Base-by-base conservation (phyloP, 1,284 basidiomycete genomes). In the Tylopilus orsonianus region DNA sequence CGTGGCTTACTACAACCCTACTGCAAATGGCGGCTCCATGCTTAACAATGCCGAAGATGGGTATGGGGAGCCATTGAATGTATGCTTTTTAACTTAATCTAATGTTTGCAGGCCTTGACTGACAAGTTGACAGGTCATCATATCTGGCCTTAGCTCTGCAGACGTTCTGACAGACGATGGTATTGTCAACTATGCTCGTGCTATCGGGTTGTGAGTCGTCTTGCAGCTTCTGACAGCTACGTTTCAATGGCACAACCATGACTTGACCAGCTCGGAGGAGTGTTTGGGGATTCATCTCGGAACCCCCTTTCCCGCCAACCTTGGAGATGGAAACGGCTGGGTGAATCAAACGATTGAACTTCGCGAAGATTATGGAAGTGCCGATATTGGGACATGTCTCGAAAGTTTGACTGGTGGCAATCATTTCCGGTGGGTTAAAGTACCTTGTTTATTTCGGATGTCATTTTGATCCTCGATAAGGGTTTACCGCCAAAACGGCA, bases 361-460 rank as follows among this genome's bases (percentile, higher is more conserved):
- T 44, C 79, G 85, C 33, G 70, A 83, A 57, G 81, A 85, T 58
- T 86, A 70, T 51, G 78, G 76, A 3, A 54, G 71, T 55, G 26
- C 75, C 0, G 54, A 55, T 16, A 8, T 72, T 8, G 85, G 82
- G 14, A 85, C 81, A 12, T 86, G 85, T 55, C 60, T 82, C 12
- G 83, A 86, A 64, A 78, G 70, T 49, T 62, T 83, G 41, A 71
- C 81, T 29, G 84, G 85, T 3, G 85, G 83, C 0, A 83, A 86
- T 58, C 84, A 85, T 59, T 78, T 86, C 58, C 72, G 82, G 80
- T 79, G 46, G 32, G 51, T 51, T 32, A 8, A 4, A n/a, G 13
- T 9, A 9, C 18, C 16, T 4, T 20, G 26, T 45, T 50, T 7
- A 9, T 10, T 27, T 27, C 26, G 26, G 26, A 30, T 13, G 12